Evolutionary conservation across 345 rosid species (phyloP), one percentile per base, ranked within the genome.

Genomic region (Melaleuca alternifolia): DNA sequence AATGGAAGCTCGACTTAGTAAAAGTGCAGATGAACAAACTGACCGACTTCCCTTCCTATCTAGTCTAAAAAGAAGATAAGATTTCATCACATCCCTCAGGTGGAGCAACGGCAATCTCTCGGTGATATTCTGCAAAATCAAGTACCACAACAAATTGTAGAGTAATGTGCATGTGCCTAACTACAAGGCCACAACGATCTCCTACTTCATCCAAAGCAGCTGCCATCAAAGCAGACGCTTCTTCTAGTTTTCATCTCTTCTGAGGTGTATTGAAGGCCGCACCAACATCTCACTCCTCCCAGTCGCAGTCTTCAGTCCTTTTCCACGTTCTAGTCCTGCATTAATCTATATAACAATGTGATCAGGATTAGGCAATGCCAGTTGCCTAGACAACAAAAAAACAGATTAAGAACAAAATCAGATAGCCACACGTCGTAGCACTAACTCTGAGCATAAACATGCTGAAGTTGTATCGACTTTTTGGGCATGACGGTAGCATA

Each of bases 201-300:
- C 95, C 96, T n/a, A 86, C 93, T 54, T 88, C 95, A 92, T 91
- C 96, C 84, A 93, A 54, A 6, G 96, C 97, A 65, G 96, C 96
- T 86, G 96, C 91, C 95, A 96, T 91, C 83, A 94, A 92, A 88
- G 98, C 97, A 3, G 97, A 96, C 84, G 99, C 96, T 90, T 95
- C 98, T 93, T 95, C 96, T 46, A 95, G 92, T 18, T 98, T 94
- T 79, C 98, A 93, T 89, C 91, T 94, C 93, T 93, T 96, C 88
- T 93, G 91, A 87, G 41, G 41, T 3, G 90, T 83, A 88, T 91
- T 94, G 91, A 93, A 95, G 83, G 94, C 95, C 89, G 92, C 93
- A 1, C 94, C 20, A 77, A 83, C 88, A 90, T 96, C 98, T 85
- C 99, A 94, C 90, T 92, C 96, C 88, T 91, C 91, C 93, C 94